Evolutionary conservation across 1,284 basidiomycete species (phyloP).

Genomic region (Cutaneotrichosporon sp.): DNA sequence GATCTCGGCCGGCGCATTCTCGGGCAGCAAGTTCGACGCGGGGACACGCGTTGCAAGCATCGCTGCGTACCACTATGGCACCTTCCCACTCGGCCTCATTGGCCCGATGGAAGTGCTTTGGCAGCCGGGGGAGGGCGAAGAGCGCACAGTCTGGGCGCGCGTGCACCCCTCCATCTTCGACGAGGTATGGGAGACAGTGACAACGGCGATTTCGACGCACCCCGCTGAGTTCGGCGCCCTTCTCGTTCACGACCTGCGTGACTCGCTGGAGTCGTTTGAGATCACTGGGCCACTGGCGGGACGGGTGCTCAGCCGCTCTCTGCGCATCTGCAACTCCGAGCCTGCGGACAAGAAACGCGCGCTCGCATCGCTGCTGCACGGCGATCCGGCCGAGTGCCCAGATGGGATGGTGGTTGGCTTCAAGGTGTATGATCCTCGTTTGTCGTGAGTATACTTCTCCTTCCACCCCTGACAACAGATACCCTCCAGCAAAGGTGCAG

Average conservation of each 20-base stretch:
- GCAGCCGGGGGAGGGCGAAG: conserved; percentile 55
- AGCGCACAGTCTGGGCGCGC: conserved; percentile 65
- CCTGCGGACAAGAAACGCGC: conserved; percentile 66
- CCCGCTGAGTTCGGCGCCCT: conserved; percentile 44
- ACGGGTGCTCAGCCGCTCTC: conserved; percentile 71
- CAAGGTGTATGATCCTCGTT: conserved; percentile 70
- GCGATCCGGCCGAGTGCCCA: conserved; percentile 68
- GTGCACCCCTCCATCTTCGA: conserved; percentile 72
- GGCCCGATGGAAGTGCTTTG: conserved; percentile 74
- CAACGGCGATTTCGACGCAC: conserved; percentile 3
- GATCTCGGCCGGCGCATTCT: conserved; percentile 36
- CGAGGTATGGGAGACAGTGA: conserved; percentile 55
- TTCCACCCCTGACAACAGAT: conserved; percentile 18
- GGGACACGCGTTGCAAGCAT: conserved; percentile 50
- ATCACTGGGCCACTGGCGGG: conserved; percentile 80
- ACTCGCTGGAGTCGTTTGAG: conserved; percentile 75
- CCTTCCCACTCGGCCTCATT: conserved; percentile 70
- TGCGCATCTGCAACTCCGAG: conserved; percentile 63
- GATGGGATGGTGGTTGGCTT: conserved; percentile 74
- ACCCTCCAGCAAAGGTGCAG: conserved; percentile 30
- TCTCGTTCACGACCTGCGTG: conserved; percentile 68
- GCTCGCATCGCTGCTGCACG: conserved; percentile 64
- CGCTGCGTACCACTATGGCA: conserved; percentile 42
- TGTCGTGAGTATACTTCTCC: conserved; percentile 33
- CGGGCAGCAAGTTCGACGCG: conserved; percentile 53